These are phyloP conservation scores for Ambrosia trifida DNA, from an alignment of 129 eudicot genomes.

Conservation along the genomic window DNA sequence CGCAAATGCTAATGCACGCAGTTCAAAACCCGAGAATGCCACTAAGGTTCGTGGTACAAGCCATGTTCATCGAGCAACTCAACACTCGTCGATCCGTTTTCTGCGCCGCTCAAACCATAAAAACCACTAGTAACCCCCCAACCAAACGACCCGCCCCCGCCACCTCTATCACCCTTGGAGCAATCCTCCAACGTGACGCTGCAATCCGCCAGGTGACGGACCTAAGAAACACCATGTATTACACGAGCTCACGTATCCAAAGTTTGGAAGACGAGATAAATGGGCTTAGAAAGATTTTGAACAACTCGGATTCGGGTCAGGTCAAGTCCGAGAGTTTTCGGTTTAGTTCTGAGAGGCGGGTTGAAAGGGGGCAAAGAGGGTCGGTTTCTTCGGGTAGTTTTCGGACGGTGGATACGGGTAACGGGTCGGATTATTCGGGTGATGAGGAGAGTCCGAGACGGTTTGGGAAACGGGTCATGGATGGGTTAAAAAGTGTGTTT, in stretches of 20 bases:
- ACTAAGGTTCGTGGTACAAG: conserved; percentile 76
- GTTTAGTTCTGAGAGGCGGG: conserved; percentile 54
- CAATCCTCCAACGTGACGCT: conserved; percentile 74
- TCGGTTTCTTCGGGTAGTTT: conserved; percentile 63
- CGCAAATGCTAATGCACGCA: conserved; percentile 70
- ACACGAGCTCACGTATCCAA: conserved; percentile 63
- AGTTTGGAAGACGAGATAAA: conserved; percentile 68
- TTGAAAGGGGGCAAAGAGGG: conserved; percentile 74
- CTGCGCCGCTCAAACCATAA: conserved; percentile 43
- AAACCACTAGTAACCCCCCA: conserved; percentile 20
- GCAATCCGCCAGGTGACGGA: conserved; percentile 67
- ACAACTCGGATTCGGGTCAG: conserved; percentile 24
- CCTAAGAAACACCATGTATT: conserved; percentile 59
- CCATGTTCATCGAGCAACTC: conserved; percentile 90
- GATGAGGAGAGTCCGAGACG: conserved; percentile 29
- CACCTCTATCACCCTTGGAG: conserved; percentile 60
- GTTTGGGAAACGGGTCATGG: conserved; percentile 49
- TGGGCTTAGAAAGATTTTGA: conserved; percentile 52
- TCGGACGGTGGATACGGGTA: conserved; percentile 25
- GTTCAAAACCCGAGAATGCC: conserved; percentile 90
- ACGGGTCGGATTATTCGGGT: conserved; percentile 9
- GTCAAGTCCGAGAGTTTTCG: conserved; percentile 65
- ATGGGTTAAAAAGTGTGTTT: conserved; percentile 60
- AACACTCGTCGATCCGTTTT: conserved; percentile 80
- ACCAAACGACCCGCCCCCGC: conserved; percentile 15